Base-by-base conservation (phyloP, 2,329 filamentous ascomycete genomes). In the Aspergillus glaucus region DNA sequence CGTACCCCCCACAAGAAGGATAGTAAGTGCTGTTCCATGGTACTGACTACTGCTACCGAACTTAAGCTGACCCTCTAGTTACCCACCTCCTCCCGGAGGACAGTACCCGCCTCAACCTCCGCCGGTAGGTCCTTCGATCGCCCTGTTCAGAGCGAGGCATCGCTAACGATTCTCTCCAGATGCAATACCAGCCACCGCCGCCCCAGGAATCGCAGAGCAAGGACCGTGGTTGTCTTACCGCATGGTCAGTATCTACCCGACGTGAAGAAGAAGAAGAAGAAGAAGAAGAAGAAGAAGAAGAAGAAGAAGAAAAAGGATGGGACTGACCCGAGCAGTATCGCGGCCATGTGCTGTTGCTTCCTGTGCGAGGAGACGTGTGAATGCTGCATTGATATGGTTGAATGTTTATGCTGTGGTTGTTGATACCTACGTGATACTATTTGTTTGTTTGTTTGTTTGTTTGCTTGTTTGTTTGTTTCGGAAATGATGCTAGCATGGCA, bases 311-410 rank as follows among this genome's bases (percentile, higher is more conserved):
- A n/a, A 12, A n/a, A 37, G 12, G 12, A 19, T 36, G 5, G 2
- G 14, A 17, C 28, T 46, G 44, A 40, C 49, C 4, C 2, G 10
- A 2, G 8, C 28, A 55, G 55, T 50, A 37, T 56, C 19, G 48
- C 55, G 50, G 54, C 55, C 7, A 45, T 56, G 50, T 56, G 55
- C 55, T 56, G 55, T 37, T 56, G 55, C 24, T 56, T 56, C 47
- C 51, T 56, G 14, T 56, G 55, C 49, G 55, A 56, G 22, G 55
- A 56, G 42, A 46, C 49, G 6, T 56, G 55, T 44, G 55, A 56
- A 39, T 56, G 55, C 50, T 56, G 55, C 44, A 44, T 56, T 26
- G 55, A 56, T 42, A 51, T 48, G 30, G 44, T 41, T 9, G 45
- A 47, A 24, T 56, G 55, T 45, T 45, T 55, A 14, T 56, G 55